Percentiles rank a stretch among this genome's conserved stretches.
phyloP scores from a whole-genome alignment of 192 early-diverging fungal genomes.

The Piromyces finnis region DNA sequence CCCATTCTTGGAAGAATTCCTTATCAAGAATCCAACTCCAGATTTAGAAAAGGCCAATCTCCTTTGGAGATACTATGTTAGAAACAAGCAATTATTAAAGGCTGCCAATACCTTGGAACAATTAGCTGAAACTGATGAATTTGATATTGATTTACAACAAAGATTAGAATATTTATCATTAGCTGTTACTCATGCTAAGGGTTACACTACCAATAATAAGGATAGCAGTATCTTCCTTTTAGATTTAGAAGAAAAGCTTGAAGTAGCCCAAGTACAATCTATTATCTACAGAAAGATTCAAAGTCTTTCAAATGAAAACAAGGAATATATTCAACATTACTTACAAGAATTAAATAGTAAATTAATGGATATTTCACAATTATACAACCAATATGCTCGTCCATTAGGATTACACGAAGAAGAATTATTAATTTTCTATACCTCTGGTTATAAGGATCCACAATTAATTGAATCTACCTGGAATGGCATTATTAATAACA shows the following conservation, averaged over 20 bases:
- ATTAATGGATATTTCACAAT: not conserved
- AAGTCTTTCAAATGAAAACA: slow-evolving; percentile 5
- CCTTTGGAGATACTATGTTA: slow-evolving; percentile 50
- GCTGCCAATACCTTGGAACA: slow-evolving; percentile 33
- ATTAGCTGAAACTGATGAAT: slow-evolving; percentile 15
- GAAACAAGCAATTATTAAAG: slow-evolving; percentile 24
- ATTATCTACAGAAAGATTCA: slow-evolving; percentile 7
- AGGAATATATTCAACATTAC: slow-evolving; percentile 5
- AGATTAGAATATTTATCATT: slow-evolving; percentile 45
- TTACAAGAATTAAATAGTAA: not conserved
- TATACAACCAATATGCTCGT: not conserved
- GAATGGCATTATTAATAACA: slow-evolving; percentile 6
- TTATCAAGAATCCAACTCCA: not conserved
- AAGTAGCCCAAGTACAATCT: slow-evolving; percentile 5
- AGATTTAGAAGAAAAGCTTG: slow-evolving; percentile 4
- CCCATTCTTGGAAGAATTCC: slow-evolving; percentile 14
- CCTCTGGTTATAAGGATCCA: not conserved
- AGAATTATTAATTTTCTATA: slow-evolving; percentile 1
- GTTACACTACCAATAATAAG: slow-evolving; percentile 7
- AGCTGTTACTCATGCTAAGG: slow-evolving; percentile 43
- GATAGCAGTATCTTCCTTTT: not conserved
- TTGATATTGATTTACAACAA: slow-evolving; percentile 8
- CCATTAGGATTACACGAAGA: slow-evolving; percentile 1
- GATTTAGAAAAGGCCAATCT: slow-evolving; percentile 24
- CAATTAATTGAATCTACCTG: not conserved